Evolutionary conservation across 768 basidiomycete genomes (phyloP), one percentile per base, ranked within the genome.

Genomic region (Suillus subalutaceus): DNA sequence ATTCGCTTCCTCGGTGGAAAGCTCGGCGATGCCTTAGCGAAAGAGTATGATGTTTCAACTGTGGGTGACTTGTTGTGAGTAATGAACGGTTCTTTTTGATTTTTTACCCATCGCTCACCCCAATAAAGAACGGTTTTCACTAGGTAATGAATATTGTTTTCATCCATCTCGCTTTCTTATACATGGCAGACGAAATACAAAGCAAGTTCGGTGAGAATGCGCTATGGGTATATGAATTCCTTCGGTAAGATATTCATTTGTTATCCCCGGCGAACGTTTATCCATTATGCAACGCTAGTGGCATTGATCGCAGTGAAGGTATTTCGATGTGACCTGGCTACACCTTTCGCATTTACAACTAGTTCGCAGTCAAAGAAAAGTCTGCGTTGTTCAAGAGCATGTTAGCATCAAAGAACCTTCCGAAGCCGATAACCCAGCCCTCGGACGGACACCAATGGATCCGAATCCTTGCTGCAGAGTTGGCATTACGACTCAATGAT

Each of bases 1-100:
- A 99, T 99, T 73, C 87, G 97, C 13, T 94, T 93, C 70, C 81
- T 99, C 0, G 97, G 97, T 3, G 97, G 97, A 18, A 99, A 99
- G 77, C 85, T 99, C 1, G 97, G 97, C 1, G 85, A 88, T 62
- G 90, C 93, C 2, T 81, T 99, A 35, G 94, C 94, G 2, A 87
- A 89, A 67, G 91, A 95, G 73, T 98, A 93, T 70, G 92, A 92
- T 71, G 96, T 87, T 6, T 90, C 91, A 15, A 95, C 92, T 5
- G 95, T 99, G 6, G 92, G 88, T 0, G 97, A 99, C 72, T 83
- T 99, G 63, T 78, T 97, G 96, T 96, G 73, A 70, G 93, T 81
- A 4, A 26, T 38, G 41, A 6, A 2, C 12, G 8, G 58, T 55
- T 43, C 7, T 38, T 70, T n/a, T 52, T 23, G 48, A 35, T 48